Conservation (phyloP, 768 basidiomycete species). For the Russula griseocarnosa region DNA sequence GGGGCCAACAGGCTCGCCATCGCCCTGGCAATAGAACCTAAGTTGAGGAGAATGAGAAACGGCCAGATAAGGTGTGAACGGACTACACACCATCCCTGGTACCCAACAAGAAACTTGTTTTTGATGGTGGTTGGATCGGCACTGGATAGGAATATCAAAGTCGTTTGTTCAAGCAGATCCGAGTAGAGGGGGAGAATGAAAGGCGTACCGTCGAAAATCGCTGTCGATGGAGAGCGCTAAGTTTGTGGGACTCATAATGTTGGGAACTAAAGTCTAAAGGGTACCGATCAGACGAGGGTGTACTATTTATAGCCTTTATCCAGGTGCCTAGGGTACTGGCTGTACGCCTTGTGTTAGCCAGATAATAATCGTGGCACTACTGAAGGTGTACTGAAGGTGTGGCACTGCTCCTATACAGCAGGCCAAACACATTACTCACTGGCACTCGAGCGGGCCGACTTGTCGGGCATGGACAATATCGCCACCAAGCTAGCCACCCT, state of each 20-base stretch:
- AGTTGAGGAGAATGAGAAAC: not conserved
- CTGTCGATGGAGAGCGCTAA: conserved; percentile 24
- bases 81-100: conserved; percentile 72
- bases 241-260: conserved; percentile 4
- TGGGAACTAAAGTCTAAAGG: not conserved
- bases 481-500: conserved; percentile 6
- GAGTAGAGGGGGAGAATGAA: not conserved
- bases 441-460: not conserved
- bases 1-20: conserved; percentile 62
- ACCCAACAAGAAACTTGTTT: conserved; percentile 80
- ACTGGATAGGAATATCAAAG: conserved; percentile 34
- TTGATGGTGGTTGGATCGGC: conserved; percentile 75
- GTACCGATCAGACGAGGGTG: not conserved
- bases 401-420: too few species aligned
- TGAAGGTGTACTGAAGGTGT: too few species aligned
- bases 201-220: conserved; percentile 22
- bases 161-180: not conserved
- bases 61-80: not conserved
- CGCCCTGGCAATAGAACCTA: conserved; percentile 71
- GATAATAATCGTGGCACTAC: not conserved
- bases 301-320: not conserved
- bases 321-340: not conserved
- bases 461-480: conserved; percentile 6
- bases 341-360: not conserved
- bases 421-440: too few species aligned